Conservation (phyloP, 805 yeast species). For the Jamesozyma lodderae region DNA sequence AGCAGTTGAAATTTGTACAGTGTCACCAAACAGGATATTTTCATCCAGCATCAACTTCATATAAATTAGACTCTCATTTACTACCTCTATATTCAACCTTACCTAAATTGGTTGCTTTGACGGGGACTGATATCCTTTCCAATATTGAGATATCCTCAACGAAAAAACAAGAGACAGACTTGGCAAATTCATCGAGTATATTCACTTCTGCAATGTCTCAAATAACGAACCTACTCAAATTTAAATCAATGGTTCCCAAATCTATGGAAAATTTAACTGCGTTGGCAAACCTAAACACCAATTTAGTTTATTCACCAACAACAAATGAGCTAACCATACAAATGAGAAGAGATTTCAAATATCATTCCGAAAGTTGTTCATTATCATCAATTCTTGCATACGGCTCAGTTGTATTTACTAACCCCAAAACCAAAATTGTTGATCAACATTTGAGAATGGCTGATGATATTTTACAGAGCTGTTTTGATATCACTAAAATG, state of each 20-base stretch:
- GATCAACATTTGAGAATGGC: conserved; percentile 34
- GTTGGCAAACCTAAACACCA: conserved; percentile 4
- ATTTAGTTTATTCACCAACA: conserved; percentile 14
- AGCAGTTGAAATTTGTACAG: conserved; percentile 24
- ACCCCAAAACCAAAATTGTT: conserved; percentile 6
- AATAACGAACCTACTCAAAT: conserved; percentile 36
- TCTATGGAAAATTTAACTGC: conserved; percentile 4
- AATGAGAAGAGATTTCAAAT: conserved; percentile 28
- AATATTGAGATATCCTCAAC: neutral
- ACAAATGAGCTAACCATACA: conserved; percentile 19
- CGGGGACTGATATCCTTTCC: conserved; percentile 6
- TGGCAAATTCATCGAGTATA: conserved; percentile 9
- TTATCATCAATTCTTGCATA: conserved; percentile 47
- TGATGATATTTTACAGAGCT: conserved; percentile 39
- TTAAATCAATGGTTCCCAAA: conserved; percentile 36
- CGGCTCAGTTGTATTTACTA: conserved; percentile 34
- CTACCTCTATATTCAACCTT: conserved; percentile 5
- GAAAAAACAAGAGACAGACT: too few relatives aligned
- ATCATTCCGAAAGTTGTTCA: conserved; percentile 41
- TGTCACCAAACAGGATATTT: conserved; percentile 27
- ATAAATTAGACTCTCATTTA: conserved; percentile 1
- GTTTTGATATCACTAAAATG: conserved; percentile 35
- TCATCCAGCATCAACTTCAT: neutral
- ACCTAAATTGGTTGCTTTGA: conserved; percentile 6
- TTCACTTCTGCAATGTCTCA: conserved; percentile 33